These are phyloP conservation scores for Neoascochyta sp. DNA, from an alignment of 2,329 filamentous ascomycete species.

Conservation along the genomic window DNA sequence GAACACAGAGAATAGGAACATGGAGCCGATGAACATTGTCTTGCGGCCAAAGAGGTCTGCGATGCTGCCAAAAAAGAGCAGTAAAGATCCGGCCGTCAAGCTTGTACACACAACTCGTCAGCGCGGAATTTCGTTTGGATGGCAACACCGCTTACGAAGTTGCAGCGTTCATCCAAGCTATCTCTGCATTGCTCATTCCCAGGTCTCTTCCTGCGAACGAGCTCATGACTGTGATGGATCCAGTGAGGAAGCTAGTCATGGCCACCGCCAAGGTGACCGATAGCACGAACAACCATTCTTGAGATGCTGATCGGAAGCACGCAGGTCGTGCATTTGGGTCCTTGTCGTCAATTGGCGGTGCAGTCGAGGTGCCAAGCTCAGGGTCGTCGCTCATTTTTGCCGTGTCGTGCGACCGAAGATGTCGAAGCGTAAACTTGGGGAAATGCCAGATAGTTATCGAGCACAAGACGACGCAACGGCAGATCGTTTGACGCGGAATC, in stretches of 20 bases:
- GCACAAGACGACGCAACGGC: no score
- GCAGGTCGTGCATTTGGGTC: slow-evolving; percentile 45
- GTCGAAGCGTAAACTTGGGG: no score
- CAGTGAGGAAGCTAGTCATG: slow-evolving; percentile 58
- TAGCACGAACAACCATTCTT: slow-evolving; percentile 63
- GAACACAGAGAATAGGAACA: slow-evolving; percentile 57
- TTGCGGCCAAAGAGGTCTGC: slow-evolving; percentile 66
- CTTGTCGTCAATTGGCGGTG: slow-evolving; percentile 21
- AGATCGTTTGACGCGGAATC: no score
- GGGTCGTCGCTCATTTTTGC: slow-evolving; percentile 12
- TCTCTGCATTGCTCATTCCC: slow-evolving; percentile 61
- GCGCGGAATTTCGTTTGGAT: no score
- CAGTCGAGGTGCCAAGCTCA: slow-evolving; percentile 11
- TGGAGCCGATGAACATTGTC: slow-evolving; percentile 56
- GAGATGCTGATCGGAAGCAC: slow-evolving; percentile 60
- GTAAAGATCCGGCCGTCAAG: slow-evolving; percentile 60
- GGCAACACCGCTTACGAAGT: slow-evolving; percentile 50
- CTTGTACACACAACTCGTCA: slow-evolving; percentile 39
- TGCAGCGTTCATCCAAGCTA: slow-evolving; percentile 66
- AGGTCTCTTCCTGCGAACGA: slow-evolving; percentile 58
- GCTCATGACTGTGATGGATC: slow-evolving; percentile 59
- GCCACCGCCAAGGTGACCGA: slow-evolving; percentile 66
- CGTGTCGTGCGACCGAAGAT: no score
- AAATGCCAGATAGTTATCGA: no score
- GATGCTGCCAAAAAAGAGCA: slow-evolving; percentile 63